These are phyloP conservation scores for Albugo candida DNA, from an alignment of 352 stramenopile genomes.

Conservation along the genomic window DNA sequence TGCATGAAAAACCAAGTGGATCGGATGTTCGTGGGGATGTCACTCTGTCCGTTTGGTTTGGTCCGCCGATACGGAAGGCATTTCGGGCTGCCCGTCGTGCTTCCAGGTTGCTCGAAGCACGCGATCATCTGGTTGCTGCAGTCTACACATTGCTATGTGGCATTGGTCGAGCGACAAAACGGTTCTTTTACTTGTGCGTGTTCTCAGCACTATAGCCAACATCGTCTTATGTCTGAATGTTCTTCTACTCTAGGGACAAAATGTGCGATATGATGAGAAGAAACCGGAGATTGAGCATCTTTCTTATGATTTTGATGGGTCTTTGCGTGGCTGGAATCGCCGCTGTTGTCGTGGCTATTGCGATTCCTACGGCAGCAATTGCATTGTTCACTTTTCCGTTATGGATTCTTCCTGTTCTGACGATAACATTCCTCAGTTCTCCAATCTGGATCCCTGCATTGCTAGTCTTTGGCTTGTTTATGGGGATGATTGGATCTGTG, in stretches of 20 bases:
- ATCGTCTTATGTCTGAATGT: not conserved
- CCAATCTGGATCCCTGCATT: conserved; percentile 57
- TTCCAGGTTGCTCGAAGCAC: conserved; percentile 49
- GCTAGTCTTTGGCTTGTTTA: conserved; percentile 35
- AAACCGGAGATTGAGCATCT: conserved; percentile 49
- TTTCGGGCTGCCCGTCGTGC: conserved; percentile 53
- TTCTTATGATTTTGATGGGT: conserved; percentile 29
- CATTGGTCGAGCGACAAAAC: not conserved
- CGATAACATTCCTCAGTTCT: conserved; percentile 56
- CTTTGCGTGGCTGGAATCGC: conserved; percentile 25
- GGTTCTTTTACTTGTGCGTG: no score
- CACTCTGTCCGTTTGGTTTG: conserved; percentile 46
- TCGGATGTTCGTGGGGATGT: conserved; percentile 33
- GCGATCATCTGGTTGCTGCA: conserved; percentile 36
- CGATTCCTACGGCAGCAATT: conserved; percentile 41
- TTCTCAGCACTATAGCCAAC: no score
- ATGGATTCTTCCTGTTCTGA: conserved; percentile 67
- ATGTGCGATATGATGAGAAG: conserved; percentile 7
- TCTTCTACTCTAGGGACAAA: not conserved
- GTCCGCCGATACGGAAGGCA: conserved; percentile 49
- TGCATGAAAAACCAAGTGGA: conserved; percentile 24
- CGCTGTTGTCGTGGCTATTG: conserved; percentile 41
- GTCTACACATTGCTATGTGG: conserved; percentile 22
- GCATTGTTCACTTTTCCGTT: conserved; percentile 65
- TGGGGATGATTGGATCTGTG: conserved; percentile 44